Evolutionary conservation across 805 yeast genomes (phyloP).

Genomic region (Ogataea paraovalis): DNA sequence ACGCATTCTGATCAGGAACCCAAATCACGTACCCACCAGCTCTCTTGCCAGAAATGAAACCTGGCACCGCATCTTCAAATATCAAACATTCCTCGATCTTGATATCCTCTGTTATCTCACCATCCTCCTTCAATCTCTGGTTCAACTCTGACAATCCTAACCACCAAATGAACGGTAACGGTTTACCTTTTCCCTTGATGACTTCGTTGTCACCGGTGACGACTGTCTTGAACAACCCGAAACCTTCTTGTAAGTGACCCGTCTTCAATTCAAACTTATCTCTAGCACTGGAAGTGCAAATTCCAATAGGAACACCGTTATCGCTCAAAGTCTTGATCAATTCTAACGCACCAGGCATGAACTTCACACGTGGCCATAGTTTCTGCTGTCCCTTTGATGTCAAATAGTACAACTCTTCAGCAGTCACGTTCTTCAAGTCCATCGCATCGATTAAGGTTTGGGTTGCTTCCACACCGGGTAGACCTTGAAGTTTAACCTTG

Average conservation of each 20-base stretch:
- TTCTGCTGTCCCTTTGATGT: constrained; percentile 51
- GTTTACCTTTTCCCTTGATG: constrained; percentile 85
- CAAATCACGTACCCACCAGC: constrained; percentile 88
- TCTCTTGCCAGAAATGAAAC: constrained; percentile 77
- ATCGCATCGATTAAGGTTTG: constrained; percentile 63
- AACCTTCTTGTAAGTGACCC: constrained; percentile 52
- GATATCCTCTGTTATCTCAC: constrained; percentile 41
- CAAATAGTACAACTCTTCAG: constrained; percentile 55
- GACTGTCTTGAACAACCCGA: constrained; percentile 55
- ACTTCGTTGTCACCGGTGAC: constrained; percentile 89
- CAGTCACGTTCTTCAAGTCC: constrained; percentile 55
- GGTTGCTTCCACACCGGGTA: constrained; percentile 79
- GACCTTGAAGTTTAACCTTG: constrained; percentile 82
- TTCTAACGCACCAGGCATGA: constrained; percentile 83
- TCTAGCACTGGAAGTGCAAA: constrained; percentile 80
- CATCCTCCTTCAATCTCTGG: constrained; percentile 36
- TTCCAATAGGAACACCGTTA: constrained; percentile 69
- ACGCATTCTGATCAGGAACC: constrained; percentile 85
- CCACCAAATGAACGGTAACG: constrained; percentile 90
- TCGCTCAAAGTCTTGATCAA: constrained; percentile 51
- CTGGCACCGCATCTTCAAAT: constrained; percentile 95
- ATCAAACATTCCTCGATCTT: constrained; percentile 76
- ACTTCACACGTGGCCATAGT: constrained; percentile 59
- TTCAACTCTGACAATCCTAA: constrained; percentile 73
- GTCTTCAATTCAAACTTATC: constrained; percentile 70